These are phyloP conservation scores for Pulveroboletus frians DNA, from an alignment of 768 basidiomycete species.

Conservation along the genomic window DNA sequence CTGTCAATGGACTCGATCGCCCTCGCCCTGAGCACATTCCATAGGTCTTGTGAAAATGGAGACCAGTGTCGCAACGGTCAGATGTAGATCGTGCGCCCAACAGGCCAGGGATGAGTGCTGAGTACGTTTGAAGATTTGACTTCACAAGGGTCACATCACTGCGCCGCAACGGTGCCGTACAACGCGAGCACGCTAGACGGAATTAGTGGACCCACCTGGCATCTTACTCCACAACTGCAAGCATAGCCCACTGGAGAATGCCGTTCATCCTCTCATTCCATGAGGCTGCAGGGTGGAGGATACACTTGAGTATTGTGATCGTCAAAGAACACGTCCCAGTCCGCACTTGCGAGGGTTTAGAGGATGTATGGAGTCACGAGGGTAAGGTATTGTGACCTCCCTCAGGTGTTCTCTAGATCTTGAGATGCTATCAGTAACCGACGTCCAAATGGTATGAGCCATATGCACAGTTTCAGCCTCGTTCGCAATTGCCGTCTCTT, in stretches of 20 bases:
- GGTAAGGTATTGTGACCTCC: constrained; percentile 58
- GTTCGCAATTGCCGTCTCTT: too few relatives aligned
- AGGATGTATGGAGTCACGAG: constrained; percentile 46
- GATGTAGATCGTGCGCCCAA: constrained; percentile 44
- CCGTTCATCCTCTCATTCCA: background rate
- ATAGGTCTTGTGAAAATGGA: constrained; percentile 18
- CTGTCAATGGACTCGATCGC: background rate
- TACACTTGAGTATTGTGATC: constrained; percentile 52
- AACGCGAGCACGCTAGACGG: constrained; percentile 42
- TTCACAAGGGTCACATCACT: constrained; percentile 48
- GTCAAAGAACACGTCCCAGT: constrained; percentile 41
- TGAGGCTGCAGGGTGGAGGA: background rate
- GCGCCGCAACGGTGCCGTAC: constrained; percentile 46
- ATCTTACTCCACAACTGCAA: constrained; percentile 46
- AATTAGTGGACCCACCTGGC: too few relatives aligned
- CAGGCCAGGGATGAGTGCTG: constrained; percentile 32
- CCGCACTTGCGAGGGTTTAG: constrained; percentile 33
- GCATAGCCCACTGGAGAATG: constrained; percentile 44
- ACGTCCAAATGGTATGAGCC: too few relatives aligned
- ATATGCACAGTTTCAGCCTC: too few relatives aligned
- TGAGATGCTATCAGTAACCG: background rate
- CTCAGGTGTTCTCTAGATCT: constrained; percentile 44
- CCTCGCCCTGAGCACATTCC: constrained; percentile 44
- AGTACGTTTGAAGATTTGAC: constrained; percentile 26
- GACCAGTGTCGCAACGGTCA: too few relatives aligned